Conservation (phyloP, 352 stramenopile genomes). For the Phytophthora agathidicida region DNA sequence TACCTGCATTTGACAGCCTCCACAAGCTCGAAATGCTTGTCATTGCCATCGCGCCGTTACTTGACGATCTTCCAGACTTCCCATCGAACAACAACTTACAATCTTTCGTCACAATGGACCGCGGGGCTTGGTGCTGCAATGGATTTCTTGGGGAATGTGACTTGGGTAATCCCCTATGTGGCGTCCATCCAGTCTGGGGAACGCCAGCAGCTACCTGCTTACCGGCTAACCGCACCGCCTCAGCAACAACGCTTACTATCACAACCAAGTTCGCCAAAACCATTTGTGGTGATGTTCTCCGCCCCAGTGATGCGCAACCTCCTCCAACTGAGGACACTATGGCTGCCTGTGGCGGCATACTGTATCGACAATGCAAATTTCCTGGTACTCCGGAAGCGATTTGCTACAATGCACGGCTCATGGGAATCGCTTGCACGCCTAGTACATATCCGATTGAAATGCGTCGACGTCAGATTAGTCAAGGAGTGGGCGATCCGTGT, state of each 20-base stretch:
- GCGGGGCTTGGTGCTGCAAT: conserved; percentile 14
- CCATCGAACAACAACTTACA: background rate
- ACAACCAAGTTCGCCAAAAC: background rate
- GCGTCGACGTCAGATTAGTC: conserved; percentile 13
- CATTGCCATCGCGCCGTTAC: background rate
- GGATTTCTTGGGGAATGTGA: conserved; percentile 9
- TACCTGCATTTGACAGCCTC: conserved; percentile 21
- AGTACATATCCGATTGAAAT: conserved; percentile 24
- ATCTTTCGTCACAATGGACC: conserved; percentile 6
- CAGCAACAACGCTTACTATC: background rate
- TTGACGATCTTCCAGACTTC: conserved; percentile 13
- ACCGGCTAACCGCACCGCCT: background rate
- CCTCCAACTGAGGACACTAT: conserved; percentile 1
- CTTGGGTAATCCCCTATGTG: conserved; percentile 1
- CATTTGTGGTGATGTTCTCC: background rate
- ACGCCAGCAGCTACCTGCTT: conserved; percentile 1
- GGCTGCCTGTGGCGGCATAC: background rate
- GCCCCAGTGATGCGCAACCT: background rate
- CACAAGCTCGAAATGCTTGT: conserved; percentile 27
- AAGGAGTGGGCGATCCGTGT: conserved; percentile 10
- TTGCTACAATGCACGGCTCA: conserved; percentile 28
- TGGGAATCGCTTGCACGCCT: conserved; percentile 25
- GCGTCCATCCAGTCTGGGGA: conserved; percentile 7
- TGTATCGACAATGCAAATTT: conserved; percentile 11
- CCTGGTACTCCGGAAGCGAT: conserved; percentile 12